Conservation (phyloP, 208 protist species). For the Leishmania tarentolae region DNA sequence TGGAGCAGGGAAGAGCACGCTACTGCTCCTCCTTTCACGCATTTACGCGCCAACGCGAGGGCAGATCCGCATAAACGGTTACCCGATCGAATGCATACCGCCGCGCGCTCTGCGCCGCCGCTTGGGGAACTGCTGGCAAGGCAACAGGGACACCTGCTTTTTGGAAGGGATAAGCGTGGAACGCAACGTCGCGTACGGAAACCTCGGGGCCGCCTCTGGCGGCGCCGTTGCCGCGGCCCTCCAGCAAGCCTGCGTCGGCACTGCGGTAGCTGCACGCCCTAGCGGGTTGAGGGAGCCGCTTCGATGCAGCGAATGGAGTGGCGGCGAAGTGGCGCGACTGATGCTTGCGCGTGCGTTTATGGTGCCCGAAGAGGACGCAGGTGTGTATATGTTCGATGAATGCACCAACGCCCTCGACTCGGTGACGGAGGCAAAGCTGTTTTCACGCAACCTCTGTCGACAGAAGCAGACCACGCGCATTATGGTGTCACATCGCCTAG, state of each 20-base stretch:
- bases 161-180: constrained; percentile 54
- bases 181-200: constrained; percentile 64
- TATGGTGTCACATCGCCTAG: constrained; percentile 70
- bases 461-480: constrained; percentile 22
- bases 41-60: constrained; percentile 57
- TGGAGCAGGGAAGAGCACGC: constrained; percentile 74
- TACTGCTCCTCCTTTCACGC: constrained; percentile 61
- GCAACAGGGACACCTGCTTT: constrained; percentile 43
- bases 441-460: constrained; percentile 7
- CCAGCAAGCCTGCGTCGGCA: constrained; percentile 26
- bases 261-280: constrained; percentile 45
- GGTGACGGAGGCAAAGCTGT: constrained; percentile 53
- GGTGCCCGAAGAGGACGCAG: constrained; percentile 11
- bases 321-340: constrained; percentile 71
- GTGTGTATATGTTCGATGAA: constrained; percentile 68
- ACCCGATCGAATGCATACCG: constrained; percentile 48
- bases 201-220: constrained; percentile 32
- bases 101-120: constrained; percentile 55
- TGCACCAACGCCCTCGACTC: constrained; percentile 71
- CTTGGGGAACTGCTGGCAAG: constrained; percentile 71
- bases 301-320: constrained; percentile 48
- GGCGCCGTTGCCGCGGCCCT: constrained; percentile 36
- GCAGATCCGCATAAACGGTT: constrained; percentile 58
- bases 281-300: constrained; percentile 37
- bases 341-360: constrained; percentile 63